phyloP scores from a whole-genome alignment of 208 protist species.

The Acanthamoeba sp. region DNA sequence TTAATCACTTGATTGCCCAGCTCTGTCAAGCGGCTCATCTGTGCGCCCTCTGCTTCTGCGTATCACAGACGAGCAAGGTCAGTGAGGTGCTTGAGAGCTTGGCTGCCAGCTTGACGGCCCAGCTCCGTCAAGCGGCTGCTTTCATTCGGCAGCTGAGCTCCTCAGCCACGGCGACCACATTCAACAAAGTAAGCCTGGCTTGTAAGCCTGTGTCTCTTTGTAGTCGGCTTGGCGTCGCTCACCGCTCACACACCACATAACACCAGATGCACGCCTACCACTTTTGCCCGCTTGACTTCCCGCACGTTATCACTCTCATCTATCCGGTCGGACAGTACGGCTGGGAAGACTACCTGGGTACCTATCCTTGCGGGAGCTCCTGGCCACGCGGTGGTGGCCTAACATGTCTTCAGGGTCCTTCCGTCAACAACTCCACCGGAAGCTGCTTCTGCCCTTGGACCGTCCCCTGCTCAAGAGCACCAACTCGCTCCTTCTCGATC shows the following conservation, averaged over 20 bases:
- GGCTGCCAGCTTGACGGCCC: neutral
- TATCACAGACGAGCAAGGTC: neutral
- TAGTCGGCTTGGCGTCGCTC: neutral
- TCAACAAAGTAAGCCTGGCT: neutral
- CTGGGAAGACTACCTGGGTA: conserved; percentile 18
- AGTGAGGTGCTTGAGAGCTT: neutral
- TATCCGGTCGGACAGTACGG: conserved; percentile 36
- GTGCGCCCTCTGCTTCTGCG: neutral
- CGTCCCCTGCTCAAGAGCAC: conserved; percentile 38
- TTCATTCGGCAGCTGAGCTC: neutral
- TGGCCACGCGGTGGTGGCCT: neutral
- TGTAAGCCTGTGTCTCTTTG: neutral
- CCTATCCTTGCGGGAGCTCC: no score
- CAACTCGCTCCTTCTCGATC: conserved; percentile 13
- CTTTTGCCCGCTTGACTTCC: neutral
- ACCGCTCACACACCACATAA: neutral
- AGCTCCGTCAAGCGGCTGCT: conserved; percentile 16
- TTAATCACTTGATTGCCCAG: no score
- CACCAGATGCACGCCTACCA: conserved; percentile 1
- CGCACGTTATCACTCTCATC: conserved; percentile 46
- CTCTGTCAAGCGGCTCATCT: no score
- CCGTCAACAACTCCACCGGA: conserved; percentile 10
- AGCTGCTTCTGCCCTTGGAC: conserved; percentile 50
- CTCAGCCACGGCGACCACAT: neutral
- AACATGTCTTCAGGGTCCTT: neutral